phyloP scores from a whole-genome alignment of 345 rosid species.

The Rhodamnia argentea region DNA sequence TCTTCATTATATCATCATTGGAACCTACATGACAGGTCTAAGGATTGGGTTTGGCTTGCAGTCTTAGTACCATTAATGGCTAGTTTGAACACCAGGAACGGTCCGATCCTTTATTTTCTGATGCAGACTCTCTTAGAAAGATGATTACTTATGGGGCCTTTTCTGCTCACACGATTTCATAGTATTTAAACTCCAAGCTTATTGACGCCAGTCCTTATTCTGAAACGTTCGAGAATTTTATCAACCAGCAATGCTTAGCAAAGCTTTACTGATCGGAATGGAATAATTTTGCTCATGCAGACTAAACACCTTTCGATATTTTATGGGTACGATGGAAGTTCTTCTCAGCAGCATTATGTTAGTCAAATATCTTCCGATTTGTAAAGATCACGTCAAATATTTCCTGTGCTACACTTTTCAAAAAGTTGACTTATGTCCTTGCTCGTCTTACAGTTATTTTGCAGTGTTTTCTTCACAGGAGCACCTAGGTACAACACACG shows the following conservation, averaged over 20 bases:
- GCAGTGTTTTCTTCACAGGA: conserved; percentile 57
- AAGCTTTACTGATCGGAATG: background rate
- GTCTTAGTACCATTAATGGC: too few species aligned
- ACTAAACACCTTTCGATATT: conserved; percentile 49
- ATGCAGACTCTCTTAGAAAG: too few species aligned
- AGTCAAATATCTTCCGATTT: conserved; percentile 22
- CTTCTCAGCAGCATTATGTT: conserved; percentile 53
- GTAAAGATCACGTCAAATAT: conserved; percentile 13
- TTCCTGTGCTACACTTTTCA: background rate
- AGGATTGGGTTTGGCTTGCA: too few species aligned
- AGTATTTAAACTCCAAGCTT: background rate
- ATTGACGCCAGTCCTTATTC: background rate
- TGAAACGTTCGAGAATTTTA: background rate
- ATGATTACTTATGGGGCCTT: too few species aligned
- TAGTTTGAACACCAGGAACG: too few species aligned
- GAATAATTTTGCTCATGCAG: conserved; percentile 26
- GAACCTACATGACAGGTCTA: too few species aligned
- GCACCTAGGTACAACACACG: conserved; percentile 66
- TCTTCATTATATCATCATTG: background rate
- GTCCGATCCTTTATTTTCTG: too few species aligned
- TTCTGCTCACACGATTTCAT: too few species aligned
- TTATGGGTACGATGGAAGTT: conserved; percentile 47
- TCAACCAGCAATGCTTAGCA: background rate
- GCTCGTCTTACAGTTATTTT: background rate
- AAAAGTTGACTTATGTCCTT: background rate